Evolutionary conservation across 768 basidiomycete species (phyloP).

Genomic region (Suillus weaverae): DNA sequence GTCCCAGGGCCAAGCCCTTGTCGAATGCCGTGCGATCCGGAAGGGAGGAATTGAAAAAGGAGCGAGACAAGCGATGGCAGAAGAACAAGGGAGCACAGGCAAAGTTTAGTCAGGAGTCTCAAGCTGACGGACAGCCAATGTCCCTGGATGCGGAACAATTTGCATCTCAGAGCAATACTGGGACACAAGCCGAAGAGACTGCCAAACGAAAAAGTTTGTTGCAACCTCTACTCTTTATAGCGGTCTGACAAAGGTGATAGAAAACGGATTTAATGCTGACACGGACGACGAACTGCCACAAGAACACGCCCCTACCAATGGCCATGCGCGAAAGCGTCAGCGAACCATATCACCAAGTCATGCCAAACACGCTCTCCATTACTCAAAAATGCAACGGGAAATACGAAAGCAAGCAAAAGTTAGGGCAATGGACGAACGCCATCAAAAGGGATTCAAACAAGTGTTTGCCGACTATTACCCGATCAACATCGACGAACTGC

Average conservation of each 20-base stretch:
- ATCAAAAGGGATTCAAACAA: slow-evolving; percentile 39
- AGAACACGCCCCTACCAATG: slow-evolving; percentile 32
- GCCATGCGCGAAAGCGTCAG: slow-evolving; percentile 43
- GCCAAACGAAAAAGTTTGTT: slow-evolving; percentile 53
- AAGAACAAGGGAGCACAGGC: slow-evolving; percentile 22
- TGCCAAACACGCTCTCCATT: slow-evolving; percentile 38
- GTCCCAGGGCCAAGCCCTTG: slow-evolving; percentile 15
- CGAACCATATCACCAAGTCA: slow-evolving; percentile 49
- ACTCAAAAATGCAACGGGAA: slow-evolving; percentile 40
- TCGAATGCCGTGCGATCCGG: slow-evolving; percentile 19
- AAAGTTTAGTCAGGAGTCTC: slow-evolving; percentile 34
- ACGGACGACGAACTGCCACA: slow-evolving; percentile 34
- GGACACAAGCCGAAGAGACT: slow-evolving; percentile 27
- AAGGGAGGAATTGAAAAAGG: slow-evolving; percentile 32
- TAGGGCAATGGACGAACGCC: slow-evolving; percentile 37
- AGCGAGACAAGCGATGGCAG: slow-evolving; percentile 30
- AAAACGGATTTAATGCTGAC: slow-evolving; percentile 22
- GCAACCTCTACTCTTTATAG: not conserved
- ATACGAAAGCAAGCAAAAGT: slow-evolving; percentile 43
- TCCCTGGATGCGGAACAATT: slow-evolving; percentile 29
- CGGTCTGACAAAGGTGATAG: slow-evolving; percentile 9
- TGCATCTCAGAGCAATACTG: slow-evolving; percentile 16
- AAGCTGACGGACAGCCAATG: slow-evolving; percentile 26
- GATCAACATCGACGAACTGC: slow-evolving; percentile 36
- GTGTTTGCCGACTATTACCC: slow-evolving; percentile 22